Evolutionary conservation across 2,329 filamentous ascomycete genomes (phyloP).

Genomic region (Xylaria sp.): DNA sequence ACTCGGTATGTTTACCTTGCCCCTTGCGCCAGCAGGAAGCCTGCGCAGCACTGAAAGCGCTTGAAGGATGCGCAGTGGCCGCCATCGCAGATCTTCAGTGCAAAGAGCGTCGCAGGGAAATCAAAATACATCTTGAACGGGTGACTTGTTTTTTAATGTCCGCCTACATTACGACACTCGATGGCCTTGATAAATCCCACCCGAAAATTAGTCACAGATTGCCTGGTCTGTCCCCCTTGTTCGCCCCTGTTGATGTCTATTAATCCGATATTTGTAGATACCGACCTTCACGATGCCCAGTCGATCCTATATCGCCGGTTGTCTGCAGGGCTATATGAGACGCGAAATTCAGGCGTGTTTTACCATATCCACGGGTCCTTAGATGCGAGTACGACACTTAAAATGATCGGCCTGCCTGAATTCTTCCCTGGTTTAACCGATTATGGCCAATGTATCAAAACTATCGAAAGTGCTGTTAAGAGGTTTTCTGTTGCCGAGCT

Average conservation of each 20-base stretch:
- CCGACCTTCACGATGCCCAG: constrained; percentile 76
- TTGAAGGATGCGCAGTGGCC: constrained; percentile 70
- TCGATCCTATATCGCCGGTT: constrained; percentile 77
- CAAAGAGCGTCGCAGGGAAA: constrained; percentile 55
- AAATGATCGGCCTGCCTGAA: constrained; percentile 75
- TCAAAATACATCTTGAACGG: constrained; percentile 64
- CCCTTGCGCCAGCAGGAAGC: constrained; percentile 57
- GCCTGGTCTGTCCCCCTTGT: constrained; percentile 41
- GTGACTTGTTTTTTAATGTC: constrained; percentile 68
- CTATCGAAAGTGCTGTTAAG: constrained; percentile 69
- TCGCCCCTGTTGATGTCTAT: constrained; percentile 51
- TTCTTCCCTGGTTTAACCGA: constrained; percentile 69
- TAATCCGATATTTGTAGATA: constrained; percentile 62
- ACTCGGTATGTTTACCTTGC: constrained; percentile 53
- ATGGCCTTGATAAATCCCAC: constrained; percentile 61
- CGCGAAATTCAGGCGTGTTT: constrained; percentile 72
- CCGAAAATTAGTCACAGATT: constrained; percentile 58
- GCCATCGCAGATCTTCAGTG: constrained; percentile 67
- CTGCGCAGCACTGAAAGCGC: constrained; percentile 63
- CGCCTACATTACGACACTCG: constrained; percentile 66
- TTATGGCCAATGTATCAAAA: constrained; percentile 68
- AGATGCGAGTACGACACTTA: constrained; percentile 74
- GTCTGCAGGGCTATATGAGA: constrained; percentile 78
- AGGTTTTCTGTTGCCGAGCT: constrained; percentile 66
- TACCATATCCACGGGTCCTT: constrained; percentile 82